Evolutionary conservation across 2,329 filamentous ascomycete species (phyloP), one percentile per base, ranked within the genome.

Genomic region (Didymella pomorum): DNA sequence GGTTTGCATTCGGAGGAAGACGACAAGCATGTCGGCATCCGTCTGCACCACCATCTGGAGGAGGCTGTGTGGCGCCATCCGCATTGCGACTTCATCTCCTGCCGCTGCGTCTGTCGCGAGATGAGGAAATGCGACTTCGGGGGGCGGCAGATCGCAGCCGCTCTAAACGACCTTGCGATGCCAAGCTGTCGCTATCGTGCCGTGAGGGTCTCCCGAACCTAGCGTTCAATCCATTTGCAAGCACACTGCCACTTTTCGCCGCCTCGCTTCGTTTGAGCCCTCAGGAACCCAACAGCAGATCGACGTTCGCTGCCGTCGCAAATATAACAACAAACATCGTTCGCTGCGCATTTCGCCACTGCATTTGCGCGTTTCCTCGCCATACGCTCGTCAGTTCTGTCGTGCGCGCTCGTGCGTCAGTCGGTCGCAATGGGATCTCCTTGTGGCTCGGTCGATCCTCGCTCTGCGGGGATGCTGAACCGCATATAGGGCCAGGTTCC

Each of bases 401-500:
- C 41, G 67, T 66, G 55, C 59, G 50, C 60, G 60, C 61, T 69
- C 58, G 70, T 75, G 69, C 73, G 69, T 69, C 71, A 71, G 71
- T 53, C 56, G 57, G 58, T 59, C 56, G 43, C 58, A 64, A 62
- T 53, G 57, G 70, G 68, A 66, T 37, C 66, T 73, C 72, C 64
- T 67, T 70, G 71, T 73, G 73, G 69, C 73, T 75, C 62, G 71
- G 71, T 67, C 68, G 70, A 73, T 74, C 70, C 64, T 70, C 66
- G 58, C 64, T 66, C 55, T 65, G 61, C 60, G 66, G 67, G 71
- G 67, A 72, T 69, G 66, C 59, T 69, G 65, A 75, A 71, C 67
- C 73, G 74, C 72, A 71, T 77, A 78, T 78, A 74, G 71, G 56
- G n/a, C 71, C 51, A 54, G 75, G 71, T 55, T 56, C 42, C 57